Conservation (phyloP, 371 early-diverging fungal genomes). For the Choanephora cucurbitarum region DNA sequence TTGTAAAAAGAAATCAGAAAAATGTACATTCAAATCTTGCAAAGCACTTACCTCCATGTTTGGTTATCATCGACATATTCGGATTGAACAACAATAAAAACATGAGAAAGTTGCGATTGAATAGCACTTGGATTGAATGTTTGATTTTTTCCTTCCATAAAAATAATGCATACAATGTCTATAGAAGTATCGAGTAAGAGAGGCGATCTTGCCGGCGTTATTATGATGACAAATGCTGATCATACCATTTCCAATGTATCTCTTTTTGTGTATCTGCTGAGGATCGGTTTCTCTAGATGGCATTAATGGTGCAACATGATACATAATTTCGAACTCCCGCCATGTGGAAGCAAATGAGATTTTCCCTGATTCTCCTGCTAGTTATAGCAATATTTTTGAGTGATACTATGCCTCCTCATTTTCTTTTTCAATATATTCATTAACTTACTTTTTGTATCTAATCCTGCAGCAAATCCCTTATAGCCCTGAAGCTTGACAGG, state of each 20-base stretch:
- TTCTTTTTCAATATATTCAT: too few species aligned
- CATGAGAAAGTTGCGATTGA: conserved; percentile 73
- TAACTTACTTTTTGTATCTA: conserved; percentile 72
- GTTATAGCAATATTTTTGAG: neutral
- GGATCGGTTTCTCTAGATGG: conserved; percentile 69
- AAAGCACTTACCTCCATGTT: conserved; percentile 40
- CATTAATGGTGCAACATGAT: conserved; percentile 80
- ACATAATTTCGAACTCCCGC: conserved; percentile 85
- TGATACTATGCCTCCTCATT: too few species aligned
- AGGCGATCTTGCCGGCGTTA: neutral
- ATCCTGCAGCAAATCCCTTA: conserved; percentile 79
- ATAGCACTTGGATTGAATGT: conserved; percentile 66
- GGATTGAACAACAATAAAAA: conserved; percentile 65
- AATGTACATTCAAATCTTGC: neutral
- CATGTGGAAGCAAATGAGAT: conserved; percentile 75
- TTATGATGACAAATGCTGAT: neutral
- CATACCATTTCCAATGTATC: conserved; percentile 83
- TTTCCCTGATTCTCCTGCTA: conserved; percentile 75
- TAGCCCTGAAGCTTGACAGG: conserved; percentile 73
- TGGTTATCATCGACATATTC: conserved; percentile 39
- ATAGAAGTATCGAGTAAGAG: too few species aligned
- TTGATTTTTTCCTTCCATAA: conserved; percentile 57
- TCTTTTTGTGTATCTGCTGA: conserved; percentile 83
- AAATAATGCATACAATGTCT: conserved; percentile 79
- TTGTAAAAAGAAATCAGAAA: conserved; percentile 18